Base-by-base conservation (phyloP, 441 rosid species). In the Pelargonium exstipulatum region DNA sequence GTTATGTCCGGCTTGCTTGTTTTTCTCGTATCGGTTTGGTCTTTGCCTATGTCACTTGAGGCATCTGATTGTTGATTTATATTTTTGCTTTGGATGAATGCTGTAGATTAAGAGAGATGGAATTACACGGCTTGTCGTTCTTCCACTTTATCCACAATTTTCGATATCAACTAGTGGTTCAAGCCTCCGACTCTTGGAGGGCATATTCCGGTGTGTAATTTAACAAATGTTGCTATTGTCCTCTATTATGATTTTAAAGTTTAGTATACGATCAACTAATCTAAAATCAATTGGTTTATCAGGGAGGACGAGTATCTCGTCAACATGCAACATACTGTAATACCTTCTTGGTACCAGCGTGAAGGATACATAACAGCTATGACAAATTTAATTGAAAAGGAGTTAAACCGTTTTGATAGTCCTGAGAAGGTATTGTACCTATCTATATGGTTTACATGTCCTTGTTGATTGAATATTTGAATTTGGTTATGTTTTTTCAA, bases 121-220 rank as follows among this genome's bases (percentile, higher is more conserved):
- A 69, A 86, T 94, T 73, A 75, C 92, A 78, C 90, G 88, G 83
- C 95, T 94, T 64, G 98, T 91, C 73, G 97, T 94, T 76, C 95
- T 94, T 75, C 98, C 98, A 26, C 96, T 94, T 76, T 94, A 94
- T 82, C 98, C 98, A 46, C 97, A 94, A 70, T 94, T 94, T 82
- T 94, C 98, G 2, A 94, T 94, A 86, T 94, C 98, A 61, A 94
- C 98, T 53, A 94, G 98, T 64, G 98, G 98, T 67, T 94, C 98
- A 77, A 94, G 98, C 79, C 93, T 94, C 72, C 87, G 96, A 73
- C 97, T 94, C 65, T 83, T 94, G 83, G 97, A 94, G 78, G 83
- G 84, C 68, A 90, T 94, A 86, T 94, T 94, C 76, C 79, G 98
- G 96, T 94, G 77, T 77, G 76, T 37, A 48, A 49, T 37, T 37